Base-by-base conservation (phyloP, 2,329 filamentous ascomycete genomes). In the Tolypocladium guangdongense region DNA sequence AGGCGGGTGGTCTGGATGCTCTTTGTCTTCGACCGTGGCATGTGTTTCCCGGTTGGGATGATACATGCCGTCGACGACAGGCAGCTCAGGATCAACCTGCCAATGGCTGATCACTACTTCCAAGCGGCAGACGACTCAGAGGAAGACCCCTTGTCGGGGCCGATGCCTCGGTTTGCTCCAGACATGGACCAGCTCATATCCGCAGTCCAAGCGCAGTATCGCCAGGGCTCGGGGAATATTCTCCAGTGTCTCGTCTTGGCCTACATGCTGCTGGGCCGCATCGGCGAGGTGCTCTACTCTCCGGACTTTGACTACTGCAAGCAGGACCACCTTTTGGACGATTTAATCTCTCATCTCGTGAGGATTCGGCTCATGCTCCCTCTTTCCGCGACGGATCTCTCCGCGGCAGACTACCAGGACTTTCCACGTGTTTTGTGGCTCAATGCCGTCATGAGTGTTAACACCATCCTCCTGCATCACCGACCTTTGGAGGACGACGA, bases 31-130 rank as follows among this genome's bases (percentile, higher is more conserved):
- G 62, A 64, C 20, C 51, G 62, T 16, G 60, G 58, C 10, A 51
- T 61, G 50, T 64, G 59, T 38, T 63, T 60, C 51, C 59, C 62
- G 1, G 56, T 63, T 14, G 61, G 62, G 5, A 46, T 63, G 3
- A 50, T 55, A 3, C 60, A 62, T 45, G 59, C 58, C 1, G 59
- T 64, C 50, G 62, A 64, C 36, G 62, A 63, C 47, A 57, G 60
- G 0, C 55, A 57, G 27, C 54, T 64, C 12, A 50, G 53, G 3
- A 43, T 63, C 33, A 56, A 61, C 8, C 55, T 63, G 20, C 60
- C 62, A 2, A 62, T 63, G 54, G 30, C 43, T 4, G 61, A 64
- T 6, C 52, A 51, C 16, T 35, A 12, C 3, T 63, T 61, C n/a
- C 61, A 63, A 27, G 20, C 27, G 3, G 33, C 35, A 0, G 32